Evolutionary conservation across 106 monocot genomes (phyloP).

Genomic region (Acanthochlamys bracteata): DNA sequence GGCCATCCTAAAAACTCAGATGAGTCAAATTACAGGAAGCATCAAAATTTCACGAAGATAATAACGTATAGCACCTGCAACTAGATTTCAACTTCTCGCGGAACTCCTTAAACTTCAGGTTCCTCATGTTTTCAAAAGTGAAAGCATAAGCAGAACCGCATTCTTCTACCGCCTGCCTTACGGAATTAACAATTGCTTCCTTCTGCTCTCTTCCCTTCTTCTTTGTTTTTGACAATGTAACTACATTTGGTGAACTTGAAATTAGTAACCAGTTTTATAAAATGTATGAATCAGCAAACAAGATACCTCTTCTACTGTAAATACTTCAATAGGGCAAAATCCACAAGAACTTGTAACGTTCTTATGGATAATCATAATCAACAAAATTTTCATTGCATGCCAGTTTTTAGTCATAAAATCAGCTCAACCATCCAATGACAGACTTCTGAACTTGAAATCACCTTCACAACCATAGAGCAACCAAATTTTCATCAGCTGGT

Average conservation of each 20-base stretch:
- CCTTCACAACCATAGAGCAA: no score
- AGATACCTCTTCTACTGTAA: no score
- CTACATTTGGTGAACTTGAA: slow-evolving; percentile 22
- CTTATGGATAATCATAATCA: no score
- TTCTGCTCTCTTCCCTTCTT: slow-evolving; percentile 84
- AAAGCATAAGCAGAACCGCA: slow-evolving; percentile 63
- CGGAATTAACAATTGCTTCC: slow-evolving; percentile 45
- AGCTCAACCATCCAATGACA: no score
- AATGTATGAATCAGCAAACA: background rate
- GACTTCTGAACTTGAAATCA: no score
- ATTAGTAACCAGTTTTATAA: background rate
- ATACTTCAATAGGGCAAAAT: no score
- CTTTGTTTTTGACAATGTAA: slow-evolving; percentile 93
- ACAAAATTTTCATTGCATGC: no score
- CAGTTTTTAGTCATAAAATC: no score
- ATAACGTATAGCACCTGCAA: slow-evolving; percentile 47
- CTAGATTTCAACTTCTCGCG: slow-evolving; percentile 72
- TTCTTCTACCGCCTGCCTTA: slow-evolving; percentile 65
- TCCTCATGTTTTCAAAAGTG: slow-evolving; percentile 91
- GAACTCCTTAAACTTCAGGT: slow-evolving; percentile 82
- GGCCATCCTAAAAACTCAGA: no score
- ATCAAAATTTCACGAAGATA: background rate
- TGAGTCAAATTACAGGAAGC: background rate
- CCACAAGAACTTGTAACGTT: no score
- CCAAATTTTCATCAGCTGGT: no score